These are phyloP conservation scores for Solanum hybrid DNA, from an alignment of 305 asterid species.

Conservation along the genomic window DNA sequence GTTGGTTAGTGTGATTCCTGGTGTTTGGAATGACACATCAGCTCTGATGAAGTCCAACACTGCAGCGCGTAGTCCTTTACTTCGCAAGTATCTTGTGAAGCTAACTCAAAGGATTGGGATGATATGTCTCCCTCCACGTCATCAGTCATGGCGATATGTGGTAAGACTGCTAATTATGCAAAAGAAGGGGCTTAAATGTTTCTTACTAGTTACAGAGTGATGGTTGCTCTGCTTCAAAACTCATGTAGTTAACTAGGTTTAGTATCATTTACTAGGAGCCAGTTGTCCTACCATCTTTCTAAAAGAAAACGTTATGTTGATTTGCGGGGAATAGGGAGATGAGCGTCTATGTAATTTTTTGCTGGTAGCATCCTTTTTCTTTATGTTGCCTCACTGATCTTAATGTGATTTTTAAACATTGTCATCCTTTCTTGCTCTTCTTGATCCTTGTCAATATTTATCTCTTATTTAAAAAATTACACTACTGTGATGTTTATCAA, in stretches of 20 bases:
- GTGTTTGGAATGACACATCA: slow-evolving; percentile 68
- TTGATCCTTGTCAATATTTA: background rate
- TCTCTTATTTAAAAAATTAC: background rate
- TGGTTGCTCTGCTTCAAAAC: background rate
- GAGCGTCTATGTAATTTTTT: background rate
- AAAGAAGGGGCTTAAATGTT: background rate
- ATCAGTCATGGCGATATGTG: slow-evolving; percentile 88
- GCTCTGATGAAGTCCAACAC: slow-evolving; percentile 51
- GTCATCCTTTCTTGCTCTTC: background rate
- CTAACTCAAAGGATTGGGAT: slow-evolving; percentile 84
- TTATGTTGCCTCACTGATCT: background rate
- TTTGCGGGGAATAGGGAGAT: background rate
- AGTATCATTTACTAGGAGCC: background rate
- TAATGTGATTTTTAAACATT: background rate
- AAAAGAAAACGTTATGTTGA: background rate
- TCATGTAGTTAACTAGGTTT: background rate
- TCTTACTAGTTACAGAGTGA: background rate
- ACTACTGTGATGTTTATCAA: background rate
- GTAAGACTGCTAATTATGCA: slow-evolving; percentile 32
- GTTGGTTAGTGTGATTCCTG: slow-evolving; percentile 56
- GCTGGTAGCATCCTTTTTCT: background rate
- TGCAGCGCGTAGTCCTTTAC: slow-evolving; percentile 86
- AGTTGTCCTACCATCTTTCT: background rate
- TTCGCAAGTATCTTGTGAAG: slow-evolving; percentile 86
- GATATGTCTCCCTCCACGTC: slow-evolving; percentile 68